Conservation (phyloP, 2,329 filamentous ascomycete species). For the Nectriaceae sp. region DNA sequence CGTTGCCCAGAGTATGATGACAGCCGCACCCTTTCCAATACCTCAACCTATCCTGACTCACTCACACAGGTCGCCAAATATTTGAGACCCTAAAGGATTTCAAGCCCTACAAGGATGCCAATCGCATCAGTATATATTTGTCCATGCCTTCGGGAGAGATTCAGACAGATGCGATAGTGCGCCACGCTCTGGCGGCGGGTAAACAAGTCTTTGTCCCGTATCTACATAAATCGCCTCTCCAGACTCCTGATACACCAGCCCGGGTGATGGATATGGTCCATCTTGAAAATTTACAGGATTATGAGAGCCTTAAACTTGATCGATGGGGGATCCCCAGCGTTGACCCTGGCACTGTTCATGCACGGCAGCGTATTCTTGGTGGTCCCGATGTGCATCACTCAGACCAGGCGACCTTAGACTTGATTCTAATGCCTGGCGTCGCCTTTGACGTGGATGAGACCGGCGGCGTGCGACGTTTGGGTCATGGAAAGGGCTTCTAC, state of each 20-base stretch:
- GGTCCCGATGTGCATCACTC: conserved; percentile 50
- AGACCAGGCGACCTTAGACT: conserved; percentile 62
- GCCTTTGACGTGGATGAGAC: conserved; percentile 73
- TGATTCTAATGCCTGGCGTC: conserved; percentile 90
- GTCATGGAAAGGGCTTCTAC: conserved; percentile 96
- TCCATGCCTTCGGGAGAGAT: conserved; percentile 91
- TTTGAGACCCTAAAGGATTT: conserved; percentile 66
- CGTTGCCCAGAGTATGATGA: conserved; percentile 66
- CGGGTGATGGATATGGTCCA: conserved; percentile 94
- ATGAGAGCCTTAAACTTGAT: conserved; percentile 74
- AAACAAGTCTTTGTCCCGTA: conserved; percentile 94
- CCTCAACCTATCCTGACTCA: conserved; percentile 19
- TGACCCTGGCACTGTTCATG: conserved; percentile 61
- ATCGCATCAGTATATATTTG: conserved; percentile 80
- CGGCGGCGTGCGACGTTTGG: conserved; percentile 70
- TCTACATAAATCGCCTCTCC: conserved; percentile 63
- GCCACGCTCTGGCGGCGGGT: conserved; percentile 72
- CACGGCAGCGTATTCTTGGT: conserved; percentile 74
- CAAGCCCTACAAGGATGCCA: conserved; percentile 74
- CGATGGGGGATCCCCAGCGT: conserved; percentile 96
- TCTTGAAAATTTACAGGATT: conserved; percentile 73
- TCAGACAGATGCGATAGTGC: conserved; percentile 79
- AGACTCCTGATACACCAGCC: conserved; percentile 54
- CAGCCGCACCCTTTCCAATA: conserved; percentile 1
- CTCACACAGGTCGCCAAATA: conserved; percentile 60